A percentile compares a stretch with the other conserved stretches of the same genome.
These are phyloP conservation scores for Sporothrix dimorphospora DNA, from an alignment of 2,329 filamentous ascomycete species.

Conservation along the genomic window DNA sequence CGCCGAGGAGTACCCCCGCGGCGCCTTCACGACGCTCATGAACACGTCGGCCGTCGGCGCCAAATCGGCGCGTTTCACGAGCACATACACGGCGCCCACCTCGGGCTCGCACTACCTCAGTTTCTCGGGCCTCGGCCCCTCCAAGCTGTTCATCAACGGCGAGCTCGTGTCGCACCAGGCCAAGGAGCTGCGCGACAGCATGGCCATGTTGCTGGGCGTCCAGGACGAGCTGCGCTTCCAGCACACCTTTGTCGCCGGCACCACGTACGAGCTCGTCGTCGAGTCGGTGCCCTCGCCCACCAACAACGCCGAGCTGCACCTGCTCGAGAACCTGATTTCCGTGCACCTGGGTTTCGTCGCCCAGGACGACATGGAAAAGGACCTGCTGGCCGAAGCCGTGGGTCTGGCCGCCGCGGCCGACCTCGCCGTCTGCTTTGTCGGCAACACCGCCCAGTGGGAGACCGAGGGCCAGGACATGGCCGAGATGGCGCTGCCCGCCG, in stretches of 20 bases:
- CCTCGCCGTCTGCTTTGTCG: constrained; percentile 77
- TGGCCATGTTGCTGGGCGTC: constrained; percentile 61
- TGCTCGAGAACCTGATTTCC: constrained; percentile 62
- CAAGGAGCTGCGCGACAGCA: constrained; percentile 62
- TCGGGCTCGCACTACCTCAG: constrained; percentile 66
- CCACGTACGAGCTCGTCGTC: constrained; percentile 57
- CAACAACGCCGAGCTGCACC: constrained; percentile 53
- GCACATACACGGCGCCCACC: constrained; percentile 61
- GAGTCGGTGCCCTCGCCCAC: constrained; percentile 58
- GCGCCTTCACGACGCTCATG: constrained; percentile 38
- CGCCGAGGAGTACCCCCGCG: constrained; percentile 46
- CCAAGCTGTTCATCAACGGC: constrained; percentile 66
- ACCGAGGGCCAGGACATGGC: constrained; percentile 77
- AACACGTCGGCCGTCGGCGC: constrained; percentile 51
- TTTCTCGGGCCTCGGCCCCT: constrained; percentile 67
- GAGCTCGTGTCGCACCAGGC: constrained; percentile 68
- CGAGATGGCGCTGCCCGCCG: constrained; percentile 74
- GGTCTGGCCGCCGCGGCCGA: constrained; percentile 69
- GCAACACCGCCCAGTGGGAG: constrained; percentile 81
- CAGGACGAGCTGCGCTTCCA: constrained; percentile 59
- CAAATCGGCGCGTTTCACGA: constrained; percentile 62
- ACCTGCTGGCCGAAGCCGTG: constrained; percentile 54
- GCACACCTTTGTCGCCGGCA: constrained; percentile 51
- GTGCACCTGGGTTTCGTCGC: constrained; percentile 61
- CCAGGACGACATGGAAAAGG: constrained; percentile 59